These are phyloP conservation scores for Hypoxylon fragiforme DNA, from an alignment of 495 filamentous ascomycete genomes.

Conservation along the genomic window DNA sequence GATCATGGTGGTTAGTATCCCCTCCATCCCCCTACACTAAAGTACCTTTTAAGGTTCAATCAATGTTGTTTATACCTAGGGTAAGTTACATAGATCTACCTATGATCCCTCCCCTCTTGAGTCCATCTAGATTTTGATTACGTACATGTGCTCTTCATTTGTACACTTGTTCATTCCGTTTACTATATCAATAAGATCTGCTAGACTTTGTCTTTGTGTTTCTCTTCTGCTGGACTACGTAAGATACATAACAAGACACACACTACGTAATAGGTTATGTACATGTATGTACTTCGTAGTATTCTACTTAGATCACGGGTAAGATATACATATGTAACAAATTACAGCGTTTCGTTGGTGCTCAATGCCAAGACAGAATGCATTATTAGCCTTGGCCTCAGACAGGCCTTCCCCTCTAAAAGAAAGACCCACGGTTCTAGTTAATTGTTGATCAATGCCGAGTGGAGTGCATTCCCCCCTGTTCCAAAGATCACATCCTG, in stretches of 20 bases:
- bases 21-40: too few species aligned
- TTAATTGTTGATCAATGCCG: conserved; percentile 27
- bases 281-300: too few species aligned
- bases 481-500: conserved; percentile 14
- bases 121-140: conserved; percentile 3
- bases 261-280: too few species aligned
- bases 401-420: conserved; percentile 21
- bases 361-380: conserved; percentile 16
- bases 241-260: too few species aligned
- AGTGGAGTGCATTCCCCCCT: conserved; percentile 24
- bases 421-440: conserved; percentile 10
- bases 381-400: conserved; percentile 13
- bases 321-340: not conserved
- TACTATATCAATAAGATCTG: not conserved
- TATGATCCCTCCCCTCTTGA: not conserved
- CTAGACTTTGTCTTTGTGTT: not conserved
- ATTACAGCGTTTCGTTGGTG: conserved; percentile 27
- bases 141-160: not conserved
- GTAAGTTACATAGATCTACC: conserved; percentile 20
- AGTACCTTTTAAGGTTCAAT: conserved; percentile 4
- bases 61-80: too few species aligned
- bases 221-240: too few species aligned
- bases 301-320: too few species aligned
- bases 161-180: not conserved
- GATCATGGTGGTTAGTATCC: conserved; percentile 23